Evolutionary conservation across 2,329 filamentous ascomycete species (phyloP).

Genomic region (Botrytis medusae): DNA sequence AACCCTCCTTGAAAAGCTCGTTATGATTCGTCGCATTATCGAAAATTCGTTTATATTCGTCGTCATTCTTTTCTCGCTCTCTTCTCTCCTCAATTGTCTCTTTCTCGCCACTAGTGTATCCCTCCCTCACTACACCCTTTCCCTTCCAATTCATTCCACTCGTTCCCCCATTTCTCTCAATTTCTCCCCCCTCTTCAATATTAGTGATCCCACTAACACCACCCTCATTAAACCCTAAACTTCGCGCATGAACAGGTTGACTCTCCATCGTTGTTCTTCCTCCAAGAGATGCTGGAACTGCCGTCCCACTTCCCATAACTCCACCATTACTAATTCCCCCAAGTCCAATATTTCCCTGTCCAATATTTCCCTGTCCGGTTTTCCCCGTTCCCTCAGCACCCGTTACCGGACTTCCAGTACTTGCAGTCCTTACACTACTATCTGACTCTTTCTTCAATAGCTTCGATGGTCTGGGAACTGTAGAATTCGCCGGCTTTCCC

Average conservation of each 20-base stretch:
- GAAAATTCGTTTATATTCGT: conserved; percentile 1
- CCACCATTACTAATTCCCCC: conserved; percentile 8
- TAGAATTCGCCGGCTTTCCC: neutral
- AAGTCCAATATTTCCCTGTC: neutral
- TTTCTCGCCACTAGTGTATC: neutral
- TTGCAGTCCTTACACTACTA: neutral
- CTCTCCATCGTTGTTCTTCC: conserved; percentile 32
- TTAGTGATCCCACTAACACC: conserved; percentile 35
- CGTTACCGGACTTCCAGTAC: neutral
- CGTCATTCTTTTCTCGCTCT: neutral
- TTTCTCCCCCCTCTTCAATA: conserved; percentile 30
- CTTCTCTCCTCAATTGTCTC: neutral
- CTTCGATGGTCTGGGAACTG: neutral
- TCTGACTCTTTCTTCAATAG: neutral
- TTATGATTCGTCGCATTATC: conserved; percentile 2
- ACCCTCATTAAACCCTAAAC: conserved; percentile 35
- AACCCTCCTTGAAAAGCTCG: neutral
- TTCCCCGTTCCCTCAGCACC: conserved; percentile 4
- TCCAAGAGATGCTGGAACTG: conserved; percentile 27
- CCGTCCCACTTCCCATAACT: conserved; percentile 27
- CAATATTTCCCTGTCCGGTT: neutral
- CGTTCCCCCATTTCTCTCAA: neutral
- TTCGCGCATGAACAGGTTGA: conserved; percentile 33
- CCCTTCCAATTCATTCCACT: neutral
- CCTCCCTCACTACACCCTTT: neutral